Evolutionary conservation across 768 basidiomycete species (phyloP).

Genomic region (Auriscalpium orientale): DNA sequence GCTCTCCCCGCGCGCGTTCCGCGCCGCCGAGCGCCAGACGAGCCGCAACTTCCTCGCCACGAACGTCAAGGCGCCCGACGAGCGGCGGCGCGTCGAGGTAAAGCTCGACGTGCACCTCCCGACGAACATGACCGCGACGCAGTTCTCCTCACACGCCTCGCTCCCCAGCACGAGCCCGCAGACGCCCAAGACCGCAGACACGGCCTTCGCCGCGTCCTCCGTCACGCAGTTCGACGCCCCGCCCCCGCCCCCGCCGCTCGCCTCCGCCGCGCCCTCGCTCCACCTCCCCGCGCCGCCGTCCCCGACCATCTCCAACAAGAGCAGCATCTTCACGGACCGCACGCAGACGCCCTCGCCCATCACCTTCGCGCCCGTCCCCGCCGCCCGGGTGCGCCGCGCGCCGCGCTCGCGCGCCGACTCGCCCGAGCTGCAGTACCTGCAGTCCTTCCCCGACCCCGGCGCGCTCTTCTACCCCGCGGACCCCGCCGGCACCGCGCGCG

Average conservation of each 20-base stretch:
- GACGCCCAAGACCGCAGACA: neutral
- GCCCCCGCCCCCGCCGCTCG: neutral
- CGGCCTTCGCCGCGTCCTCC: neutral
- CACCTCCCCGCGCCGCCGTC: neutral
- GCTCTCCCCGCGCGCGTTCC: neutral
- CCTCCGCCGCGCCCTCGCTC: neutral
- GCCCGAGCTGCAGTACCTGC: neutral
- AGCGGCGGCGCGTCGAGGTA: neutral
- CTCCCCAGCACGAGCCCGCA: neutral
- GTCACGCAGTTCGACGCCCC: neutral
- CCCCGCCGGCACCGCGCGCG: neutral
- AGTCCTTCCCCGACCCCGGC: neutral
- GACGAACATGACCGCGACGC: neutral
- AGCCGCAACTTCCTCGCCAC: neutral
- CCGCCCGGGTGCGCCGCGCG: neutral
- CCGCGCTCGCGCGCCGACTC: neutral
- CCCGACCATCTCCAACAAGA: neutral
- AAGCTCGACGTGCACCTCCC: constrained; percentile 1
- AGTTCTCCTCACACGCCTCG: constrained; percentile 2
- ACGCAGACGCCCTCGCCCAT: constrained; percentile 10
- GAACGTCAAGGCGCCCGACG: neutral
- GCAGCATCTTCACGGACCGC: neutral
- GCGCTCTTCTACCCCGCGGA: neutral
- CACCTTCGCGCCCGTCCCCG: constrained; percentile 3
- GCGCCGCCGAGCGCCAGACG: neutral